These are phyloP conservation scores for Sclerotinia trifoliorum DNA, from an alignment of 2,329 filamentous ascomycete species.

Conservation along the genomic window DNA sequence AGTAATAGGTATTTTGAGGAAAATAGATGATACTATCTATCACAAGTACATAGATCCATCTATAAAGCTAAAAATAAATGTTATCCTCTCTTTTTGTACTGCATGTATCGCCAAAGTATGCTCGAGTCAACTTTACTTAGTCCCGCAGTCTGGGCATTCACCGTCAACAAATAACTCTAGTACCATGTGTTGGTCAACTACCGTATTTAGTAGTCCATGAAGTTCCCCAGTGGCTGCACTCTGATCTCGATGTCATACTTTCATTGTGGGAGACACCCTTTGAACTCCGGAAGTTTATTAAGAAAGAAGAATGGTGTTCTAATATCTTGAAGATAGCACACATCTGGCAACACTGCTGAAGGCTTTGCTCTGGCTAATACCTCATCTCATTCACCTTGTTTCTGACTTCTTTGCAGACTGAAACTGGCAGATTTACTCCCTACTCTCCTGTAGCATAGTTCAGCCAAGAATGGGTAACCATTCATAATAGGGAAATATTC, in stretches of 20 bases:
- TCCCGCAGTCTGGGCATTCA: background rate
- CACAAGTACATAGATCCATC: background rate
- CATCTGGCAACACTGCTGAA: background rate
- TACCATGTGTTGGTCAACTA: background rate
- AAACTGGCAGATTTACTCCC: background rate
- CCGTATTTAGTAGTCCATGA: background rate
- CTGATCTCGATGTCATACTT: background rate
- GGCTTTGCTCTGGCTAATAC: too few species aligned
- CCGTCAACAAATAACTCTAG: background rate
- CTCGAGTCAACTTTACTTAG: background rate
- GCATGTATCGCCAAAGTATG: background rate
- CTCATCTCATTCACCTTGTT: background rate
- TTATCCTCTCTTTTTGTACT: background rate
- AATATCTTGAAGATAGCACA: background rate
- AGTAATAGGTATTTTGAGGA: background rate
- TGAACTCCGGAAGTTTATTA: too few species aligned
- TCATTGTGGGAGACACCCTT: background rate
- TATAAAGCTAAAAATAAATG: background rate
- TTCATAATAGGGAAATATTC: background rate
- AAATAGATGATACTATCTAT: background rate
- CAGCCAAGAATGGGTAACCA: background rate
- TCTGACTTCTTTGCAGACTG: background rate
- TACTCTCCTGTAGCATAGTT: background rate
- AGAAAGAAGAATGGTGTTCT: background rate
- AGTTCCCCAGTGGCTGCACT: too few species aligned